phyloP scores from a whole-genome alignment of 163 green algal genomes.

The Smithsoniella earleae region DNA sequence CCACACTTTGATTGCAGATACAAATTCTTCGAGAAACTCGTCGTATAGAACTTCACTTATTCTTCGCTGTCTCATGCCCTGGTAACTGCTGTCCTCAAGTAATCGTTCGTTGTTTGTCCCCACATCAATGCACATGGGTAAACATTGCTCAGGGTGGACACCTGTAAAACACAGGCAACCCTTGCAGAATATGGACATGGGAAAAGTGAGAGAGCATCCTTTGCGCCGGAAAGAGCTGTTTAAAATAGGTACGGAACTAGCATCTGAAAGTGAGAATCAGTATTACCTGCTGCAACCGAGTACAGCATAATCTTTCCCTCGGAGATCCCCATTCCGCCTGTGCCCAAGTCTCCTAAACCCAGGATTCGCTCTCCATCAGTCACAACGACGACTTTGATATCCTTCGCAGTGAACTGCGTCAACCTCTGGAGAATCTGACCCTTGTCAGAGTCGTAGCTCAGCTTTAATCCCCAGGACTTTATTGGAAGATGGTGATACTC shows the following conservation, averaged over 20 bases:
- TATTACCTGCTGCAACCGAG: conserved; percentile 48
- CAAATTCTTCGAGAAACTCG: conserved; percentile 66
- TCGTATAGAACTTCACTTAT: conserved; percentile 67
- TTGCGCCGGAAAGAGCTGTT: no score
- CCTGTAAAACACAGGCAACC: neutral
- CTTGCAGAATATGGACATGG: neutral
- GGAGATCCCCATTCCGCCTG: conserved; percentile 56
- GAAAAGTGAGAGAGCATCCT: neutral
- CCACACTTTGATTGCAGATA: conserved; percentile 46
- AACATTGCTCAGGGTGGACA: neutral
- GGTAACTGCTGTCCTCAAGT: conserved; percentile 55
- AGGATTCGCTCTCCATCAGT: conserved; percentile 84
- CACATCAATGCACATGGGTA: conserved; percentile 70
- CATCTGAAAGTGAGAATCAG: no score
- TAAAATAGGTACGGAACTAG: no score
- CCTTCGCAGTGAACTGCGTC: conserved; percentile 44
- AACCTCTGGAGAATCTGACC: conserved; percentile 46
- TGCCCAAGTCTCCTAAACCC: conserved; percentile 70
- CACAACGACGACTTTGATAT: conserved; percentile 66
- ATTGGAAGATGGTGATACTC: conserved; percentile 58
- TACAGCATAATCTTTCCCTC: conserved; percentile 57
- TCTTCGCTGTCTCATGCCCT: conserved; percentile 58
- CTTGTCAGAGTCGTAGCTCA: conserved; percentile 57
- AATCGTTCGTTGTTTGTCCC: conserved; percentile 81
- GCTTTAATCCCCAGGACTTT: conserved; percentile 58